phyloP scores from a whole-genome alignment of 2,329 filamentous ascomycete genomes.

The Scedosporium apiospermum region DNA sequence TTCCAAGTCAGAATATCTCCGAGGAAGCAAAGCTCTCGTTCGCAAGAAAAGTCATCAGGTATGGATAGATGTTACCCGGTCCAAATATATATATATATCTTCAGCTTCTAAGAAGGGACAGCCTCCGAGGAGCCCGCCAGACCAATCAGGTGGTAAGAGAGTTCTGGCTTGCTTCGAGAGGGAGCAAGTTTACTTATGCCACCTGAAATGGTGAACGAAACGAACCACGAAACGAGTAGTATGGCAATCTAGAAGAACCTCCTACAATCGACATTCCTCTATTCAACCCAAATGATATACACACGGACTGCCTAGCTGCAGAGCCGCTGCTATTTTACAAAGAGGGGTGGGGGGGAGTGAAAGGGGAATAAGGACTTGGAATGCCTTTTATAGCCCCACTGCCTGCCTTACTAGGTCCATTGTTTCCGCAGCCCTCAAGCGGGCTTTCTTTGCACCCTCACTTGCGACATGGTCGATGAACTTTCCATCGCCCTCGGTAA shows the following conservation, averaged over 20 bases:
- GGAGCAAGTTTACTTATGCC: constrained; percentile 50
- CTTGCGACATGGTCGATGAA: constrained; percentile 49
- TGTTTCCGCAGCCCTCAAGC: constrained; percentile 46
- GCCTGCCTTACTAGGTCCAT: constrained; percentile 44
- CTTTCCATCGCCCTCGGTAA: constrained; percentile 34
- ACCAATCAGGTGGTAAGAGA: constrained; percentile 61
- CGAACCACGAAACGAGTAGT: background rate
- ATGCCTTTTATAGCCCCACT: constrained; percentile 32
- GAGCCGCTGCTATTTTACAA: background rate
- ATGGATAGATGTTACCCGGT: constrained; percentile 16
- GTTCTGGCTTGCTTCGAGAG: constrained; percentile 62
- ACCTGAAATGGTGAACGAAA: constrained; percentile 26
- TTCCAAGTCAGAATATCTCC: constrained; percentile 51
- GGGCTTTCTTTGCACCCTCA: constrained; percentile 52
- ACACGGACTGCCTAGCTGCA: too few relatives aligned
- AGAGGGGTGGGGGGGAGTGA: background rate
- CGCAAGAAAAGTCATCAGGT: constrained; percentile 57
- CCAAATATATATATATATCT: too few relatives aligned
- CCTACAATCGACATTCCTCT: too few relatives aligned
- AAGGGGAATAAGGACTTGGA: background rate
- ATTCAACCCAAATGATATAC: too few relatives aligned
- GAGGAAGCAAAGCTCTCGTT: constrained; percentile 53
- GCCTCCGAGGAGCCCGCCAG: constrained; percentile 51
- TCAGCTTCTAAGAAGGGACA: constrained; percentile 17
- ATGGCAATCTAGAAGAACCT: too few relatives aligned